phyloP scores from a whole-genome alignment of 2,329 filamentous ascomycete species.

The Colletotrichum orbiculare region DNA sequence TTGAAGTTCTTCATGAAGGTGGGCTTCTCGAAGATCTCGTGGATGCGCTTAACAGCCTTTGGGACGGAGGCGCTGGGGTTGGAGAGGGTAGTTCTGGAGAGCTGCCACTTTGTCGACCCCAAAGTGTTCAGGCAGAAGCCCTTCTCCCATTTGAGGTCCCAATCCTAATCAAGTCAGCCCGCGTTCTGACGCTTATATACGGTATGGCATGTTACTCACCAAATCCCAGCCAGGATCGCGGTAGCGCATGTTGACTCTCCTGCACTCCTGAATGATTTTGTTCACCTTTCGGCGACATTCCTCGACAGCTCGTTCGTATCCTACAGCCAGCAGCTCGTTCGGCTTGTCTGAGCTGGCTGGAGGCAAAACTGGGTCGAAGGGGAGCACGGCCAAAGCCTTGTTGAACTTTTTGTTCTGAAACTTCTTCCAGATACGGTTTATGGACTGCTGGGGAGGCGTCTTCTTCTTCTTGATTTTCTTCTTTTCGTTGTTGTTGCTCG shows the following conservation, averaged over 20 bases:
- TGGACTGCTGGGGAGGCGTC: constrained; percentile 72
- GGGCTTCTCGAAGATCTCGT: constrained; percentile 81
- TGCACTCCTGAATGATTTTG: constrained; percentile 74
- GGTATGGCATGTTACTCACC: constrained; percentile 51
- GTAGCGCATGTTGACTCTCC: constrained; percentile 82
- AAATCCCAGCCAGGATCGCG: constrained; percentile 72
- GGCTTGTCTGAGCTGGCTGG: constrained; percentile 62
- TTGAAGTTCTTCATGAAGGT: constrained; percentile 74
- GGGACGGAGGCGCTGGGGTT: constrained; percentile 66
- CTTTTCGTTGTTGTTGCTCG: constrained; percentile 48
- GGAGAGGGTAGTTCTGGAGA: constrained; percentile 56
- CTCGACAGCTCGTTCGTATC: constrained; percentile 72
- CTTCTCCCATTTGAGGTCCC: constrained; percentile 75
- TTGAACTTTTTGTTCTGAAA: constrained; percentile 70
- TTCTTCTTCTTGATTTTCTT: constrained; percentile 69
- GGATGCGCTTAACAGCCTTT: constrained; percentile 78
- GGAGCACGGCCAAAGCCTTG: constrained; percentile 73
- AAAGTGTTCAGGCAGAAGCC: constrained; percentile 66
- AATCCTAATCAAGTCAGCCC: constrained; percentile 56
- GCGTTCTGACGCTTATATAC: not conserved
- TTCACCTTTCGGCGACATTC: constrained; percentile 72
- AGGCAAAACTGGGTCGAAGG: constrained; percentile 69
- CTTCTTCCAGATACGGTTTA: constrained; percentile 74
- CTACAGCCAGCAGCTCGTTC: constrained; percentile 69
- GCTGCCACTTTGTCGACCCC: constrained; percentile 62